Percentiles rank a stretch among this genome's conserved stretches.
phyloP scores from a whole-genome alignment of 306 rosid genomes.

The Betula pendula region DNA sequence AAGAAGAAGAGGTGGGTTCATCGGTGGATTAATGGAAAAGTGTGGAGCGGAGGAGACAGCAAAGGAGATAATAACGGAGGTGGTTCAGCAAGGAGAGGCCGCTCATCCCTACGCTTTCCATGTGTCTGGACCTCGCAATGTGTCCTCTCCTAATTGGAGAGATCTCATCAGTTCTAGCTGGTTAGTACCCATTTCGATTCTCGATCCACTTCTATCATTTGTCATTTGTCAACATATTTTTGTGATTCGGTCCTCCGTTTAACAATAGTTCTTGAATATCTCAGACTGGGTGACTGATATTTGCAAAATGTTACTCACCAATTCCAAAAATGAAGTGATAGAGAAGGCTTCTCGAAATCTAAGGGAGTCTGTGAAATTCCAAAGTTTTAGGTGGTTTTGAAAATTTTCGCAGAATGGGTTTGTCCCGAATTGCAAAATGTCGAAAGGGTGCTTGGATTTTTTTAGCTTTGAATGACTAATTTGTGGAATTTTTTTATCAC shows the following conservation, averaged over 20 bases:
- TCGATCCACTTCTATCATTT: neutral
- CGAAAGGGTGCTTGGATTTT: no score
- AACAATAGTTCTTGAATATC: no score
- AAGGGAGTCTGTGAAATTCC: neutral
- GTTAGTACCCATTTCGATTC: constrained; percentile 50
- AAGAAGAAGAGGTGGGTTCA: constrained; percentile 18
- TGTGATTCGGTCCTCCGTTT: neutral
- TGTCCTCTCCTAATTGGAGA: constrained; percentile 76
- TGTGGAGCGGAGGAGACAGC: constrained; percentile 11
- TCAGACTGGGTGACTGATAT: no score
- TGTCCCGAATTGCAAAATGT: no score
- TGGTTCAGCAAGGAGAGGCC: constrained; percentile 29
- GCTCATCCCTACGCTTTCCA: constrained; percentile 88
- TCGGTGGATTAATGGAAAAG: constrained; percentile 41
- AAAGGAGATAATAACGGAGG: constrained; percentile 11
- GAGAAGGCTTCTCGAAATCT: neutral
- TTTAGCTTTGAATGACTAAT: neutral
- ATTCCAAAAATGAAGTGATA: neutral
- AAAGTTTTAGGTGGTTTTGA: neutral
- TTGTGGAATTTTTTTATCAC: neutral
- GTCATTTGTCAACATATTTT: neutral
- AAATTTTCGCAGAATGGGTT: no score
- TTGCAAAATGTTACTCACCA: no score
- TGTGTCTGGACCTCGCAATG: constrained; percentile 90
- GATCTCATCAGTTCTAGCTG: constrained; percentile 79